Conservation (phyloP, 2,329 filamentous ascomycete species). For the Lachnellula subtilissima region DNA sequence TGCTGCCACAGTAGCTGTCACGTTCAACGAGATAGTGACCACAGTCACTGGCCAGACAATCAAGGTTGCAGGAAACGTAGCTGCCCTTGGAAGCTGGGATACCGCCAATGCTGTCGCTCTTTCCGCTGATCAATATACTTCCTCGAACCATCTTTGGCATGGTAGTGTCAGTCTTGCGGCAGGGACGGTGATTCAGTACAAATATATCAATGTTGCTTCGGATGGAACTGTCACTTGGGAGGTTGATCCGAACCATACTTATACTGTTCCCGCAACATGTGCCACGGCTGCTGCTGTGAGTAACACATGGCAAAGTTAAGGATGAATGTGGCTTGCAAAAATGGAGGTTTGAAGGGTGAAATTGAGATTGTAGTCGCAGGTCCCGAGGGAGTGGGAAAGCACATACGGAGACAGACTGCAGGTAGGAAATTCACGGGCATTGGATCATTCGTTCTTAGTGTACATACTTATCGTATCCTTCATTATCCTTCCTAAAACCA, state of each 20-base stretch:
- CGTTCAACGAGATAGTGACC: conserved; percentile 54
- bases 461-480: too few relatives aligned
- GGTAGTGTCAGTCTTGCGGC: conserved; percentile 49
- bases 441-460: too few relatives aligned
- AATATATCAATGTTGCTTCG: conserved; percentile 57
- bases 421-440: too few relatives aligned
- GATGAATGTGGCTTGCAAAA: too few relatives aligned
- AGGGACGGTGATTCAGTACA: conserved; percentile 58
- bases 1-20: conserved; percentile 40
- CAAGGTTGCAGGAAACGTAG: conserved; percentile 57
- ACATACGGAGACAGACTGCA: too few relatives aligned
- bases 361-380: too few relatives aligned
- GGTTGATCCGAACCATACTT: conserved; percentile 40
- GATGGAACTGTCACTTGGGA: conserved; percentile 60
- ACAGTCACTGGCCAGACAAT: conserved; percentile 60
- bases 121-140: conserved; percentile 54
- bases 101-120: conserved; percentile 49
- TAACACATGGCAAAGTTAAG: conserved; percentile 18
- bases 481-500: too few relatives aligned
- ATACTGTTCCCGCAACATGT: conserved; percentile 25
- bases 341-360: too few relatives aligned
- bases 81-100: conserved; percentile 60
- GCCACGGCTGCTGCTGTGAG: conserved; percentile 21
- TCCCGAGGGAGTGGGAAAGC: too few relatives aligned
- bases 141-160: conserved; percentile 57